These are phyloP conservation scores for Vaccinium macrocarpon DNA, from an alignment of 148 eudicot genomes.

Conservation along the genomic window DNA sequence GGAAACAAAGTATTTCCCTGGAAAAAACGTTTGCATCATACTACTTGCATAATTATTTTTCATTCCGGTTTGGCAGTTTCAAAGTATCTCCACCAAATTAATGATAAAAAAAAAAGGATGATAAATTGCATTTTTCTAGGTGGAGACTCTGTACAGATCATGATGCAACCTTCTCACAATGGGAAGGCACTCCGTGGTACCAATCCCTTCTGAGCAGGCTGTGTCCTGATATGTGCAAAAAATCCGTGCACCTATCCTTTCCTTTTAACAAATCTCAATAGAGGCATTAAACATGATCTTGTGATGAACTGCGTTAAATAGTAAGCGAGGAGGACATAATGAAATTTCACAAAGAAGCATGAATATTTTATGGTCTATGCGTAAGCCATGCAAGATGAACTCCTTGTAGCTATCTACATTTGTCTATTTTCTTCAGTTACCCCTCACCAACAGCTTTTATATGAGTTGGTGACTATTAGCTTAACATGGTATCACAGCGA, in stretches of 20 bases:
- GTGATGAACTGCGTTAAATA: background rate
- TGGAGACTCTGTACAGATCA: background rate
- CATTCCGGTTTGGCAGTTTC: background rate
- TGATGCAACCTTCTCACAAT: background rate
- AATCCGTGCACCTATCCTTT: background rate
- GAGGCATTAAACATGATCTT: background rate
- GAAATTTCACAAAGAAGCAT: background rate
- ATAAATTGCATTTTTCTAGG: background rate
- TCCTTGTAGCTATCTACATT: background rate
- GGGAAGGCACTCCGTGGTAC: background rate
- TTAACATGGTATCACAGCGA: background rate
- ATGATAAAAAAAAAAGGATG: background rate
- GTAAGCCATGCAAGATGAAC: background rate
- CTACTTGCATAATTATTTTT: background rate
- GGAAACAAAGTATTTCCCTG: background rate
- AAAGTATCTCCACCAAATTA: constrained; percentile 2
- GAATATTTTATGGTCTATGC: background rate
- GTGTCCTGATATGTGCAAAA: background rate
- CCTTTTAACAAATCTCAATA: background rate
- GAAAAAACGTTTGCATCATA: background rate
- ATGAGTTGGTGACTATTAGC: background rate
- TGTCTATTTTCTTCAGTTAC: background rate
- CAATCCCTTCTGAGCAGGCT: background rate
- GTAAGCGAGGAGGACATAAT: background rate
- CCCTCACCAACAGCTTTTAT: background rate